Conservation (phyloP, 2,329 filamentous ascomycete species). For the Cordyceps fumosorosea region DNA sequence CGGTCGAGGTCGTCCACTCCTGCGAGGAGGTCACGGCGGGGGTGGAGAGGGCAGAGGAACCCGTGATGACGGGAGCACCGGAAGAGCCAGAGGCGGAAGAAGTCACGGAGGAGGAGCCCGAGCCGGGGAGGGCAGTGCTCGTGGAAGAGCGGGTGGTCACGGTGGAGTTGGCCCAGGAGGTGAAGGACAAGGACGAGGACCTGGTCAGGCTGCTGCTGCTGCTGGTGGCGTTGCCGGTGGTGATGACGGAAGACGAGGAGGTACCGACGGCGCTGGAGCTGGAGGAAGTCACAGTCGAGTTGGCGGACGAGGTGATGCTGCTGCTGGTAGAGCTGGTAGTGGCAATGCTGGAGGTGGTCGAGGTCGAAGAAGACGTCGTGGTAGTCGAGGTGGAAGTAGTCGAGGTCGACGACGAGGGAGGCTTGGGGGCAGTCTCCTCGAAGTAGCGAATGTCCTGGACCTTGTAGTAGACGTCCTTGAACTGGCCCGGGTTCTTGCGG, state of each 20-base stretch:
- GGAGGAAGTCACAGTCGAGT: neutral
- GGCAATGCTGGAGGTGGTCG: neutral
- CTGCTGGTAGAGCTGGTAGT: neutral
- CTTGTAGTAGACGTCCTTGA: constrained; percentile 36
- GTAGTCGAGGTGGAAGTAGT: constrained; percentile 1
- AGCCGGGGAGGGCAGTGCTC: no score
- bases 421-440: constrained; percentile 14
- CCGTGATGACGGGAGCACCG: neutral
- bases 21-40: neutral
- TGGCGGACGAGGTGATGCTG: neutral
- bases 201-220: no score
- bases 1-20: constrained; percentile 21
- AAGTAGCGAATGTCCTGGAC: constrained; percentile 37
- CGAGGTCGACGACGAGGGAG: constrained; percentile 18
- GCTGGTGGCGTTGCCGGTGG: neutral
- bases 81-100: neutral
- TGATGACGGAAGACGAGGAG: constrained; percentile 9
- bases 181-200: neutral
- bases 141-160: neutral
- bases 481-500: constrained; percentile 28
- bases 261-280: constrained; percentile 10
- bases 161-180: neutral
- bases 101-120: neutral
- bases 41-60: neutral
- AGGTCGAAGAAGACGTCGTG: neutral